Evolutionary conservation across 805 yeast genomes (phyloP), one percentile per base, ranked within the genome.

Genomic region (Starmerella davenportii): DNA sequence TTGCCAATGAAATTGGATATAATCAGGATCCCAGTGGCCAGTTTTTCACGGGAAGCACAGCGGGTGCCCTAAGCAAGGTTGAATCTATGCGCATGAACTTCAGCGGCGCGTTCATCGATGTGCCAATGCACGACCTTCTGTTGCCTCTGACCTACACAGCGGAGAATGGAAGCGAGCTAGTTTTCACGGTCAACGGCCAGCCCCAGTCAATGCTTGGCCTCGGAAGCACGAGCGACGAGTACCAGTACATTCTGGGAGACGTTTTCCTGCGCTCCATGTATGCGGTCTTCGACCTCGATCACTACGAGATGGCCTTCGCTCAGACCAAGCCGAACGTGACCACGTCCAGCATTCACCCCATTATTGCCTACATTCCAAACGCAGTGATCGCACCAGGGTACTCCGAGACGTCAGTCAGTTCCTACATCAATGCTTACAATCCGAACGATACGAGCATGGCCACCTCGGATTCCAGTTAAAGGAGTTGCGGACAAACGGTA

Each of bases 221-320:
- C 15, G 17, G 50, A 51, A 17, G 54, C 47, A 36, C 61, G 47
- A 32, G 35, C 42, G 32, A 53, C 60, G 41, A 43, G 27, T 47
- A 40, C 46, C 25, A 53, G 60, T 41, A 51, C 28, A 63, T 74
- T 41, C 59, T 79, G 25, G 90, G 90, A 7, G 84, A 76, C 50
- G 66, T 69, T 36, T 68, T 79, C 50, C 56, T 79, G 44, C 63
- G 79, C 41, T 65, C 69, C 29, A 75, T 75, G n/a, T 79, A 79
- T 51, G 66, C 71, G 17, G 82, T 76, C n/a, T 75, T 69, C 53
- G 79, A 79, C 52, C 58, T 76, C 36, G 80, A 74, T 25, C 67
- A 66, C 47, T 56, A 55, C 37, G 63, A 69, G 50, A 61, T 78
- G 28, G 71, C 76, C 1, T 46, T 79, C 35, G 82, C 76, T 11